Base-by-base conservation (phyloP, 768 basidiomycete genomes). In the Wakefieldia striispora region DNA sequence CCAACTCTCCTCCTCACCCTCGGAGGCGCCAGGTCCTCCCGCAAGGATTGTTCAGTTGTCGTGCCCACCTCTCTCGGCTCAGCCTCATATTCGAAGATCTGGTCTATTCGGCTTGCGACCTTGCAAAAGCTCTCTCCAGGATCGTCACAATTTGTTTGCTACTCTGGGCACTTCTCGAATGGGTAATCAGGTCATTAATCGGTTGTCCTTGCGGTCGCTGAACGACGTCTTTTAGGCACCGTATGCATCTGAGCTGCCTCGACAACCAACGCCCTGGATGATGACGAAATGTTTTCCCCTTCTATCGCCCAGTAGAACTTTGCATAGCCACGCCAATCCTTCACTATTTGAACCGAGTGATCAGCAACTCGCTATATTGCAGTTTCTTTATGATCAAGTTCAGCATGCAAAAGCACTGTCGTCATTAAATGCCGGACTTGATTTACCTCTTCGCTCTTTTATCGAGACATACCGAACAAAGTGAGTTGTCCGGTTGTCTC, bases 371-470 rank as follows among this genome's bases (percentile, higher is more conserved):
- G 60, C 55, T 12, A 47, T 61, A 31, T 31, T 61, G n/a, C 51
- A 54, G 23, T 70, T 70, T 23, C 43, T 68, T 35, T 57, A 53
- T 1, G 66, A 64, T 16, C 66, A 70, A 40, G 58, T 64, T 12
- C 52, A 55, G 14, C 64, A 70, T 10, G 60, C 66, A 13, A 68
- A 51, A n/a, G 51, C 50, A 26, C 23, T 66, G 21, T 60, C 64
- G 4, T 58, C 58, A 1, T 37, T 66, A 19, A 63, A 55, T 24
- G 40, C 43, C 14, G 35, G 53, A 12, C 50, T 70, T 17, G 58
- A 57, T 29, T 38, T 49, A 33, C 58, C 55, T 7, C 51, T 67
- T 29, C 61, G 48, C 17, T 19, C 50, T 20, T 58, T 70, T 40
- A 45, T 62, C 2, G 55, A 66, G 16, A 29, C 42, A 33, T 56